Base-by-base conservation (phyloP, 352 stramenopile genomes). In the Phytophthora fragariae region DNA sequence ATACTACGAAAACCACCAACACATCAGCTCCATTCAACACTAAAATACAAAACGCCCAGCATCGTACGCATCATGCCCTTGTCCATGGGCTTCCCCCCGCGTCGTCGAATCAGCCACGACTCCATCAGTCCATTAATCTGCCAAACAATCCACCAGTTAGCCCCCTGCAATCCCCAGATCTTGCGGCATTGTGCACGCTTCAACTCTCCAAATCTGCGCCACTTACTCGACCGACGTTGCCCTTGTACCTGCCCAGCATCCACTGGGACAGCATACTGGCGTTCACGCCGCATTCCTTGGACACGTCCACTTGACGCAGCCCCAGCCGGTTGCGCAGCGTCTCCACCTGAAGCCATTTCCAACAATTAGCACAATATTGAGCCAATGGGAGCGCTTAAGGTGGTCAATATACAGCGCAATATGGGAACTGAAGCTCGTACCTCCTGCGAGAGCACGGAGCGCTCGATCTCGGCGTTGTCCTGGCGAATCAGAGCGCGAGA, bases 41-140 rank as follows among this genome's bases (percentile, higher is more conserved):
- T 21, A 14, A 19, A 55, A 49, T 19, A 9, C 24, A 61, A 44
- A 54, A 11, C 2, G 0, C 58, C 27, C 12, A 31, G 7, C 4
- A 49, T 68, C 80, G 58, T 80, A 86, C 85, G 70, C 71, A 92
- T 80, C 65, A 82, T 85, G 49, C 73, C 84, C 68, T 91, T 93
- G 62, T 95, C 88, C 75, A 95, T 90, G 17, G 88, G 85, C 49
- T 95, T 95, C 12, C 88, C 88, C 46, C 88, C 88, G 6, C 88
- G 86, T n/a, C 88, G 82, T 49, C 85, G 85, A 54, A 95, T 93
- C 29, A 95, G 72, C 88, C 88, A 95, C 69, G 85, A 88, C 73
- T 95, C 88, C 88, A 95, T 95, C 49, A 95, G 66, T 6, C 88
- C 88, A 62, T 95, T 95, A 72, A 95, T 95, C 85, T 94, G 59